Conservation (phyloP, 352 stramenopile species). For the Phytophthora tubulina region DNA sequence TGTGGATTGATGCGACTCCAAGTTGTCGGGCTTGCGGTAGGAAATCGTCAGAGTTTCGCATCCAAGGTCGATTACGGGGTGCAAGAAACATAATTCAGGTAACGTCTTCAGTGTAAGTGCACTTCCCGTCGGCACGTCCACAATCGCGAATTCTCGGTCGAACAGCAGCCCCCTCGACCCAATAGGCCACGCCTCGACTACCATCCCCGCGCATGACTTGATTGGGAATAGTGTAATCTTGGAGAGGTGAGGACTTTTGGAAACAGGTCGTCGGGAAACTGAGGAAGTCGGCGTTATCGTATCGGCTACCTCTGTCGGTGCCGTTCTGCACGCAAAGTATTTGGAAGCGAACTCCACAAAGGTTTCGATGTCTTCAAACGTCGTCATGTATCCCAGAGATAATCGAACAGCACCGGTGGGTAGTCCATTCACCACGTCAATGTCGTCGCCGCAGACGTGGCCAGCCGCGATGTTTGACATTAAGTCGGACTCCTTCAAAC, state of each 20-base stretch:
- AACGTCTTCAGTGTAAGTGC: slow-evolving; percentile 70
- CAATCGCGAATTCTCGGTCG: slow-evolving; percentile 81
- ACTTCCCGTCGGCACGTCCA: slow-evolving; percentile 59
- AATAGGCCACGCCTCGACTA: slow-evolving; percentile 65
- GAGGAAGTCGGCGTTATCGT: neutral
- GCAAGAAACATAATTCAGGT: slow-evolving; percentile 69
- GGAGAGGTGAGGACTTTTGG: slow-evolving; percentile 37
- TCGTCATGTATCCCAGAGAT: slow-evolving; percentile 84
- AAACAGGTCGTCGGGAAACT: neutral
- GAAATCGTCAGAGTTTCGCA: slow-evolving; percentile 66
- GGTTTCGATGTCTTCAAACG: slow-evolving; percentile 65
- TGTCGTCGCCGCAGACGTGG: slow-evolving; percentile 76
- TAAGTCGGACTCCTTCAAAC: slow-evolving; percentile 60
- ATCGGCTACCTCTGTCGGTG: slow-evolving; percentile 12
- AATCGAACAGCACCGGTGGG: slow-evolving; percentile 78
- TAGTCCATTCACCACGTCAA: slow-evolving; percentile 71
- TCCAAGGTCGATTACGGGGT: slow-evolving; percentile 67
- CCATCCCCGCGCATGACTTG: slow-evolving; percentile 79
- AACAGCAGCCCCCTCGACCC: slow-evolving; percentile 69
- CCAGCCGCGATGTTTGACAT: slow-evolving; percentile 63
- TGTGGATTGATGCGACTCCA: slow-evolving; percentile 7
- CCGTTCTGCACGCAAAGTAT: slow-evolving; percentile 63
- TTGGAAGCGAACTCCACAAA: slow-evolving; percentile 64
- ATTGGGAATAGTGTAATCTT: slow-evolving; percentile 81
- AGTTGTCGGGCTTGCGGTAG: slow-evolving; percentile 22